A percentile compares a stretch with the other conserved stretches of the same genome.
Conservation (phyloP, 352 stramenopile genomes). For the Globisporangium sylvaticum region DNA sequence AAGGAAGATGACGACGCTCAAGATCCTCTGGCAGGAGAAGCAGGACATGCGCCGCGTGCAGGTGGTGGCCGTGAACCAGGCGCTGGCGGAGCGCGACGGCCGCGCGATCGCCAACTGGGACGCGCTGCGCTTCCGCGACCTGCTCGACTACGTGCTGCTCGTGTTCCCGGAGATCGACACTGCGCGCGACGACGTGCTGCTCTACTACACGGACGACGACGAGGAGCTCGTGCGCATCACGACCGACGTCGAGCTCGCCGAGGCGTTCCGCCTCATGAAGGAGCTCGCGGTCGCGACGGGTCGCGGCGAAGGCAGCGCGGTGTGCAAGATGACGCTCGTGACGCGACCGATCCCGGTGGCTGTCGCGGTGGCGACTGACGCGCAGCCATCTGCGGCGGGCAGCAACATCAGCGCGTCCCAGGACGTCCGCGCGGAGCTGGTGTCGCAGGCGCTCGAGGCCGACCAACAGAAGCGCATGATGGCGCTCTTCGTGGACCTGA, state of each 20-base stretch:
- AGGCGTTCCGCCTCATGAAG: slow-evolving; percentile 76
- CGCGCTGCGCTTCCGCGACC: slow-evolving; percentile 49
- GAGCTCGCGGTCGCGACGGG: slow-evolving; percentile 46
- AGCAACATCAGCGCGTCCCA: slow-evolving; percentile 25
- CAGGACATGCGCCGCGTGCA: slow-evolving; percentile 85
- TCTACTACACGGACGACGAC: slow-evolving; percentile 85
- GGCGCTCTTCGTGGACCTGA: slow-evolving; percentile 73
- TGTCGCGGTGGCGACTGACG: slow-evolving; percentile 12
- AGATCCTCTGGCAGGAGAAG: slow-evolving; percentile 78
- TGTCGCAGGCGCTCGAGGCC: slow-evolving; percentile 44
- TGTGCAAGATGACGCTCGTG: slow-evolving; percentile 73
- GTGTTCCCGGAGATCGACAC: slow-evolving; percentile 57
- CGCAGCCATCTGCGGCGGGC: slow-evolving; percentile 4
- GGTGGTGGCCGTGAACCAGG: slow-evolving; percentile 56
- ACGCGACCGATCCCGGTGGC: slow-evolving; percentile 21
- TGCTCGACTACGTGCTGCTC: slow-evolving; percentile 63
- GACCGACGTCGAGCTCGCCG: slow-evolving; percentile 73
- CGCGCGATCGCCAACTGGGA: slow-evolving; percentile 26
- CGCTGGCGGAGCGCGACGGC: slow-evolving; percentile 44
- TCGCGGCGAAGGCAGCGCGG: slow-evolving; percentile 34
- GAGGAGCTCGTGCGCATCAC: slow-evolving; percentile 80
- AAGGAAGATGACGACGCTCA: slow-evolving; percentile 70
- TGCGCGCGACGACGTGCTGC: slow-evolving; percentile 34
- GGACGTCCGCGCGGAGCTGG: slow-evolving; percentile 21
- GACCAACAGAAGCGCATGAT: slow-evolving; percentile 61